These are phyloP conservation scores for Crucibulum laeve DNA, from an alignment of 768 basidiomycete species.

Conservation along the genomic window DNA sequence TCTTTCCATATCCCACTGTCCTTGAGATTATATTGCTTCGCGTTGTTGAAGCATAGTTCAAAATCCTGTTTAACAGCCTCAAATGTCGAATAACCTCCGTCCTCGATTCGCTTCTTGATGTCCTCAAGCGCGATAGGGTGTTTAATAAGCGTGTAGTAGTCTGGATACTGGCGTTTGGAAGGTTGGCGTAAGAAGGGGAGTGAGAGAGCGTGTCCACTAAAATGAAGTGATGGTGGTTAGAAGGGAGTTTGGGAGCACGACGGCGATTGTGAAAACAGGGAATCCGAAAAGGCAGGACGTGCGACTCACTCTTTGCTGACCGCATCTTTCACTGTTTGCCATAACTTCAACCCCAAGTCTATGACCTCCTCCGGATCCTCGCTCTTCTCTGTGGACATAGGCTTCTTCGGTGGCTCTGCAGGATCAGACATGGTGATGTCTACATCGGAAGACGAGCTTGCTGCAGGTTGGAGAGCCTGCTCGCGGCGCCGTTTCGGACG, in stretches of 20 bases:
- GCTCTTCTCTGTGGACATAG: conserved; percentile 15
- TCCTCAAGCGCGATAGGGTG: conserved; percentile 85
- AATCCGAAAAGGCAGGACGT: conserved; percentile 40
- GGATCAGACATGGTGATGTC: conserved; percentile 33
- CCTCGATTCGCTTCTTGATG: conserved; percentile 76
- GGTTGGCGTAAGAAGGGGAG: conserved; percentile 66
- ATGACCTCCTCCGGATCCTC: conserved; percentile 40
- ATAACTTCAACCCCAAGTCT: conserved; percentile 67
- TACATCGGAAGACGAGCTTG: conserved; percentile 32
- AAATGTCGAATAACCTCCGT: conserved; percentile 53
- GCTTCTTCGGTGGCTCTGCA: conserved; percentile 15
- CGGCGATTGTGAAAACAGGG: conserved; percentile 22
- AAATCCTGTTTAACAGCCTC: conserved; percentile 68
- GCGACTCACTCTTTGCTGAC: conserved; percentile 84
- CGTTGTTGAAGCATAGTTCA: conserved; percentile 76
- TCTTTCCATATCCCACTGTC: conserved; percentile 77
- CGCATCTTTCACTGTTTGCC: conserved; percentile 78
- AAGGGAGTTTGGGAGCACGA: conserved; percentile 14
- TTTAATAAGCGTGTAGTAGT: conserved; percentile 81
- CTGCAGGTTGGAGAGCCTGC: conserved; percentile 20
- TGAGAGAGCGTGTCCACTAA: conserved; percentile 62
- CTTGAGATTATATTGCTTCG: conserved; percentile 77
- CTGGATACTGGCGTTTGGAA: conserved; percentile 70
- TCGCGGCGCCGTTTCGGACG: conserved; percentile 42
- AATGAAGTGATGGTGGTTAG: conserved; percentile 17